phyloP scores from a whole-genome alignment of 371 early-diverging fungal species.

The Lichtheimia ornata region DNA sequence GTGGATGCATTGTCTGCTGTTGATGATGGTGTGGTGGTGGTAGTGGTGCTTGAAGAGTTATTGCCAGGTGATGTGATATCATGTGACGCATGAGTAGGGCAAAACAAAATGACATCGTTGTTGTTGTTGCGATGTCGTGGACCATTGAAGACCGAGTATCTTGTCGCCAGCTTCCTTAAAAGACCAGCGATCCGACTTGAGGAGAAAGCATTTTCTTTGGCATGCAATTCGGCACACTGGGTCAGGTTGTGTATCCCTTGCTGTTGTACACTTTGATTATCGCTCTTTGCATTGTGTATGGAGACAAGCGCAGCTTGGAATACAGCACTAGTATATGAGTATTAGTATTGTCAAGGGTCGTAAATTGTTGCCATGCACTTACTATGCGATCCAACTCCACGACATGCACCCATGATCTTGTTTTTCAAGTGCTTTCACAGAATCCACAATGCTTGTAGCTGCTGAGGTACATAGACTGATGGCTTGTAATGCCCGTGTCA shows the following conservation, averaged over 20 bases:
- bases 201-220: conserved; percentile 14
- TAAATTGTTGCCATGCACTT: conserved; percentile 15
- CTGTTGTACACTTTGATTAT: conserved; percentile 21
- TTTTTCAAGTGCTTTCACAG: conserved; percentile 17
- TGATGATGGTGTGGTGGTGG: no score
- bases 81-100: no score
- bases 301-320: conserved; percentile 46
- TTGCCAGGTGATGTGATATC: no score
- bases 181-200: conserved; percentile 14
- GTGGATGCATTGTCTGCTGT: no score
- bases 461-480: conserved; percentile 31
- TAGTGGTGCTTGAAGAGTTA: no score
- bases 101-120: no score
- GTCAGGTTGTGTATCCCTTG: conserved; percentile 24
- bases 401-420: conserved; percentile 23
- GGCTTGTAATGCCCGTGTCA: conserved; percentile 27
- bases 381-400: conserved; percentile 42
- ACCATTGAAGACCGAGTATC: conserved; percentile 8
- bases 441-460: conserved; percentile 24
- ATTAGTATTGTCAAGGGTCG: neutral
- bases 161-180: conserved; percentile 6
- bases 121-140: no score
- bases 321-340: conserved; percentile 18
- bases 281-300: conserved; percentile 39
- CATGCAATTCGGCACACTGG: conserved; percentile 21